These are phyloP conservation scores for Lactuca sativa DNA, from an alignment of 129 eudicot genomes.

Conservation along the genomic window DNA sequence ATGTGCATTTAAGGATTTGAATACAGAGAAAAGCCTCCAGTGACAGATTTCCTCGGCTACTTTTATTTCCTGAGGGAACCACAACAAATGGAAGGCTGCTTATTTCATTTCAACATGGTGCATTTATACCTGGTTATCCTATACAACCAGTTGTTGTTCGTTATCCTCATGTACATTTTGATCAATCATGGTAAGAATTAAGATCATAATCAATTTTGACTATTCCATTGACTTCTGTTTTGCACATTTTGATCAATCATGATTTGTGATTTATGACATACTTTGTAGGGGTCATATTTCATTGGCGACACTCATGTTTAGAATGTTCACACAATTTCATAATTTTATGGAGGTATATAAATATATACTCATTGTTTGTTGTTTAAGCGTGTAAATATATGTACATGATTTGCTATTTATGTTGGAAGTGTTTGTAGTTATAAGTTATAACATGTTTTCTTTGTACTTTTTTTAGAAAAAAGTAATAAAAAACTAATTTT, in stretches of 20 bases:
- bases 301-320: slow-evolving; percentile 77
- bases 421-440: too few relatives aligned
- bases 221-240: neutral
- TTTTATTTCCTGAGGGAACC: slow-evolving; percentile 99
- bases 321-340: slow-evolving; percentile 98
- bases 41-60: slow-evolving; percentile 87
- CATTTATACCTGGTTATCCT: slow-evolving; percentile 88
- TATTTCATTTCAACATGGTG: slow-evolving; percentile 91
- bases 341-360: slow-evolving; percentile 85
- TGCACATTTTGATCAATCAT: neutral
- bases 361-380: neutral
- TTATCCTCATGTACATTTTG: slow-evolving; percentile 95
- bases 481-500: slow-evolving; percentile 7
- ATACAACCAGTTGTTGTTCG: slow-evolving; percentile 93
- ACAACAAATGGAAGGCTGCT: slow-evolving; percentile 86
- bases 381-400: too few relatives aligned
- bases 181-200: slow-evolving; percentile 83
- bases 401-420: too few relatives aligned
- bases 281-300: slow-evolving; percentile 78
- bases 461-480: neutral
- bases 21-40: slow-evolving; percentile 97
- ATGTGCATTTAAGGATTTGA: slow-evolving; percentile 73
- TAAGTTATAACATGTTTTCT: neutral
- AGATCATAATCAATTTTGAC: neutral
- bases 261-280: slow-evolving; percentile 6